Conservation (phyloP, 2,329 filamentous ascomycete genomes). For the Penicillium griseofulvum region DNA sequence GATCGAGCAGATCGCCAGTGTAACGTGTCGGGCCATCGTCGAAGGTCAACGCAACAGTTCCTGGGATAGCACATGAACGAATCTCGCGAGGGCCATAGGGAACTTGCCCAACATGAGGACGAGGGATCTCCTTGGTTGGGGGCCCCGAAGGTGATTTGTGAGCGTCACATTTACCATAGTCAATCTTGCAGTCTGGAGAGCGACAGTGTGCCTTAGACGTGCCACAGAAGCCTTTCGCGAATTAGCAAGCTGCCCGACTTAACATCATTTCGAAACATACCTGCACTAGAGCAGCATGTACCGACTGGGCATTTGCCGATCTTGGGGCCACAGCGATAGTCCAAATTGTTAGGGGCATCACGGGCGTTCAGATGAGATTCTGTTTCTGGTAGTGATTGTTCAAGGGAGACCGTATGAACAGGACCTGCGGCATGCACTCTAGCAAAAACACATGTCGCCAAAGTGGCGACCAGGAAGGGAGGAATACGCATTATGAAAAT, state of each 20-base stretch:
- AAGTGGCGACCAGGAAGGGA: background rate
- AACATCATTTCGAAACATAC: constrained; percentile 22
- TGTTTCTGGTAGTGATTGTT: background rate
- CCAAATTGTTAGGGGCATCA: constrained; percentile 13
- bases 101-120: constrained; percentile 36
- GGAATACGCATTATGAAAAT: constrained; percentile 1
- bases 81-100: constrained; percentile 39
- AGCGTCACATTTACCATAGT: constrained; percentile 42
- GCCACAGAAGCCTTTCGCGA: constrained; percentile 38
- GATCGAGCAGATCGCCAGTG: constrained; percentile 60
- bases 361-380: constrained; percentile 12
- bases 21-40: constrained; percentile 65
- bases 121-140: constrained; percentile 34
- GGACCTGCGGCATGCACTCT: background rate
- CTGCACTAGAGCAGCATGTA: constrained; percentile 41
- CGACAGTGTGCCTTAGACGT: constrained; percentile 37
- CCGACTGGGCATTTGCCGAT: constrained; percentile 34
- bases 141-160: constrained; percentile 34
- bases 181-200: constrained; percentile 42
- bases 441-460: constrained; percentile 11
- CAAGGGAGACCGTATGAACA: constrained; percentile 1
- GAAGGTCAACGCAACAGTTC: constrained; percentile 64
- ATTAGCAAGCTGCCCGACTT: background rate
- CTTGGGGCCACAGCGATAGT: constrained; percentile 36
- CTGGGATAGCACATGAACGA: constrained; percentile 46